Base-by-base conservation (phyloP, 495 filamentous ascomycete species). In the Aspergillus funiculosus region DNA sequence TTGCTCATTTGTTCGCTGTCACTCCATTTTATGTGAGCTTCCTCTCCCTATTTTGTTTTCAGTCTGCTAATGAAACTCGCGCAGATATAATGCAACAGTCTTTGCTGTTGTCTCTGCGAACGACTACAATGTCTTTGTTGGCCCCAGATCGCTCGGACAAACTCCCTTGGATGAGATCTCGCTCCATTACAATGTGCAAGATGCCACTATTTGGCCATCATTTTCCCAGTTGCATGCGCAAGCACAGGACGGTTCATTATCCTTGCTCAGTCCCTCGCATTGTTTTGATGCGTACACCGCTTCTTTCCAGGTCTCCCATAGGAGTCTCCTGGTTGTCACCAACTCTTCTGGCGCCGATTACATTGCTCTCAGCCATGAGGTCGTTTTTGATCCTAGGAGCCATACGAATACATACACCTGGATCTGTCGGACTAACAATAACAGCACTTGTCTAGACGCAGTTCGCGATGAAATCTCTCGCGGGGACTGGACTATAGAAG, bases 1-100 rank as follows among this genome's bases (percentile, higher is more conserved):
- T 27, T 47, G 0, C 28, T 24, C 1, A 8, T 39, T 8, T 39
- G 34, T 3, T 47, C 44, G 6, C 24, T 47, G 17, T 36, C 36
- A 4, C 22, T 47, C 2, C 44, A 47, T 32, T 15, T 47, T 17
- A 19, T 47, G 35, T 47, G 15, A 8, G 25, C 25, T 6, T 14
- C 11, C 17, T 25, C 24, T 27, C 9, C 8, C 15, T 21, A 6
- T 11, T 10, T 29, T 6, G n/a, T 4, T 29, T 15, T 39, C 1
- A 19, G 9, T 17, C 8, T 41, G 25, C 18, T 8, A 30, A 4
- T 24, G 11, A 13, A 20, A 7, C 19, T 14, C n/a, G 15, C 21
- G 4, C 3, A 39, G 43, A 10, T 46, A 46, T 21, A 46, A 46
- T 19, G 38, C 43, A 5, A 46, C 43, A 0, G 17, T 46, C 3